A percentile compares a stretch with the other conserved stretches of the same genome.
Conservation (phyloP, 352 stramenopile species). For the Phytopythium litorale region DNA sequence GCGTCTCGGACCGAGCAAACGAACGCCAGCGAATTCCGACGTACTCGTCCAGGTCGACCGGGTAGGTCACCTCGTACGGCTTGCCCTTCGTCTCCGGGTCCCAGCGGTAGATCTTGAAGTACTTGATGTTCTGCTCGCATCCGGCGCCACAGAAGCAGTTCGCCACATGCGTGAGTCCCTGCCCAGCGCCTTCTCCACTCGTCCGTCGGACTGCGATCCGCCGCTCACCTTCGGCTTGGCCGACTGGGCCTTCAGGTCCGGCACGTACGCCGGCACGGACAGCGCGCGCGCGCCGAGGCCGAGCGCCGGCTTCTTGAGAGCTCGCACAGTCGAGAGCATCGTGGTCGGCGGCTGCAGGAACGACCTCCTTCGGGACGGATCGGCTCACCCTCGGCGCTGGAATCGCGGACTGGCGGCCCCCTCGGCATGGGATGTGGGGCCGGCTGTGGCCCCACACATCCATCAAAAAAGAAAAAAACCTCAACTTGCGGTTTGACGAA, state of each 20-base stretch:
- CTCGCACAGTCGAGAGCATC: conserved; percentile 29
- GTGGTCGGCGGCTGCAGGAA: not conserved
- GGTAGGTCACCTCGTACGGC: conserved; percentile 95
- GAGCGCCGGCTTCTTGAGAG: conserved; percentile 30
- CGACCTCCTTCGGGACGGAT: conserved; percentile 8
- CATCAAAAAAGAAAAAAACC: conserved; percentile 13
- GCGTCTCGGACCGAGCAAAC: not conserved
- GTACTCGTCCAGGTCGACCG: conserved; percentile 97
- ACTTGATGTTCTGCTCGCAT: conserved; percentile 90
- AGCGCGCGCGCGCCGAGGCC: conserved; percentile 49
- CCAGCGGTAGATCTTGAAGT: conserved; percentile 99
- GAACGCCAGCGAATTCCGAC: conserved; percentile 15
- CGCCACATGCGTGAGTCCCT: too few species aligned
- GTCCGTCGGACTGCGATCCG: too few species aligned
- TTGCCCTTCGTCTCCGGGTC: conserved; percentile 95
- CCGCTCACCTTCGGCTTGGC: conserved; percentile 66
- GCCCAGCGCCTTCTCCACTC: too few species aligned
- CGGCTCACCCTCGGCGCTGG: conserved; percentile 15
- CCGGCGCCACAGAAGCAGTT: too few species aligned
- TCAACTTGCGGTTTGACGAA: conserved; percentile 6
- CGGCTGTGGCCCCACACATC: conserved; percentile 5
- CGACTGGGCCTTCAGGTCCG: conserved; percentile 73
- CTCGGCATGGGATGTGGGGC: conserved; percentile 8
- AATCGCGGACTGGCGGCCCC: conserved; percentile 27
- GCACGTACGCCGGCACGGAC: conserved; percentile 39